These are phyloP conservation scores for Marasmius tenuissimus DNA, from an alignment of 1,284 basidiomycete species.

Conservation along the genomic window DNA sequence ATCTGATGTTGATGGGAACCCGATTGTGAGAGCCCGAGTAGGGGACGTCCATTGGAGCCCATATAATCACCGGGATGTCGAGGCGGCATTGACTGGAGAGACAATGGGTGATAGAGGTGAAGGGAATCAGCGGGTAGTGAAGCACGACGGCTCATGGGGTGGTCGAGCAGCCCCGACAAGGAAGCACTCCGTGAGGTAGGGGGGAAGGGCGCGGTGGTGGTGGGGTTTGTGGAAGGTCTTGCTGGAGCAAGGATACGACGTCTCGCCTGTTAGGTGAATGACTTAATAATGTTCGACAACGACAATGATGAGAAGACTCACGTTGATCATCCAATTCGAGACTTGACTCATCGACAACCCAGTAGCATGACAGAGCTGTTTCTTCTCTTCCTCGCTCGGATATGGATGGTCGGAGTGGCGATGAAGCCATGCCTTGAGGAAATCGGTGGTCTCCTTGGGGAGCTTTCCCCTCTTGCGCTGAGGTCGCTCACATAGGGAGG, in stretches of 20 bases:
- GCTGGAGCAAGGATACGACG: conserved; percentile 81
- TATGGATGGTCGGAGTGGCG: conserved; percentile 88
- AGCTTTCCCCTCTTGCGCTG: conserved; percentile 83
- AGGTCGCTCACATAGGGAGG: conserved; percentile 68
- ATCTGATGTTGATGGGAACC: conserved; percentile 18
- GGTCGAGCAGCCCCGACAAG: conserved; percentile 41
- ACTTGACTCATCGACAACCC: conserved; percentile 87
- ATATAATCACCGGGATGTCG: conserved; percentile 9
- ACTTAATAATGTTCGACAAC: conserved; percentile 2
- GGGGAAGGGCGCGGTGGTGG: conserved; percentile 70
- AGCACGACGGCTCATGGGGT: conserved; percentile 34
- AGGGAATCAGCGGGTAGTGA: conserved; percentile 57
- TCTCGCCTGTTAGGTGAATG: conserved; percentile 52
- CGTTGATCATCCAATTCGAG: conserved; percentile 91
- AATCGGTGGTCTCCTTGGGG: conserved; percentile 88
- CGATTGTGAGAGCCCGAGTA: conserved; percentile 5
- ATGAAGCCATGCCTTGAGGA: conserved; percentile 88
- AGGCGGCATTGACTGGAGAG: conserved; percentile 53
- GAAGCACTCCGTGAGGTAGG: conserved; percentile 46
- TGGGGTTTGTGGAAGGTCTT: conserved; percentile 69
- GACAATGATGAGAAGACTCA: conserved; percentile 38
- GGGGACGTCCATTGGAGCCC: conserved; percentile 3
- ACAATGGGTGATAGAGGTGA: conserved; percentile 73
- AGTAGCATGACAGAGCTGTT: conserved; percentile 81
- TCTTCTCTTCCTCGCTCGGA: conserved; percentile 89